Evolutionary conservation across 2,329 filamentous ascomycete genomes (phyloP).

Genomic region (Colletotrichum eleusines): DNA sequence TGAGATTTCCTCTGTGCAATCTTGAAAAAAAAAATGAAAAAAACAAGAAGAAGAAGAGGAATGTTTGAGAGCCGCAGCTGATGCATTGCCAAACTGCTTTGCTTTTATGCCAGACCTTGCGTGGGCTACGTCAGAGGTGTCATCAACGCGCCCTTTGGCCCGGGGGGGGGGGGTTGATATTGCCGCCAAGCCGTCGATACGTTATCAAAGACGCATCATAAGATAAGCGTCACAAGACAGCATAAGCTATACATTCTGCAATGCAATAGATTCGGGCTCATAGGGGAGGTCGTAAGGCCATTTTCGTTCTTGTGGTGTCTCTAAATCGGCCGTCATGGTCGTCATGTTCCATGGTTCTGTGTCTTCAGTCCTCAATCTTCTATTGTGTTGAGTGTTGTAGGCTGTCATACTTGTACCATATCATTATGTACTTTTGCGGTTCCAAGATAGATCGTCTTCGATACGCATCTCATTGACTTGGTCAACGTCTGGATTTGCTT

Average conservation of each 20-base stretch:
- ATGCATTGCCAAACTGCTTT: not conserved
- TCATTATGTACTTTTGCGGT: too few relatives aligned
- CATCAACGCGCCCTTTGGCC: conserved; percentile 23
- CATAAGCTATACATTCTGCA: not conserved
- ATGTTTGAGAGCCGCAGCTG: not conserved
- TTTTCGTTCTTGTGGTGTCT: not conserved
- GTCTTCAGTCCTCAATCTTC: too few relatives aligned
- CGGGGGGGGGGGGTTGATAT: not conserved
- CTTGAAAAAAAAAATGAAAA: too few relatives aligned
- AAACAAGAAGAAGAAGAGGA: too few relatives aligned
- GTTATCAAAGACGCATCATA: not conserved
- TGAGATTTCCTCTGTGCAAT: fast-evolving
- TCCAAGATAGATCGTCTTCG: too few relatives aligned
- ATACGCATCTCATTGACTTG: too few relatives aligned
- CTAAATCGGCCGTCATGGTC: conserved; percentile 4
- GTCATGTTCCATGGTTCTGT: not conserved
- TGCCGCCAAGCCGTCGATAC: not conserved
- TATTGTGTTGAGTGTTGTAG: too few relatives aligned
- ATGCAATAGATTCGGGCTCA: not conserved
- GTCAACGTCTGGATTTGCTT: too few relatives aligned
- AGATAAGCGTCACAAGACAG: not conserved
- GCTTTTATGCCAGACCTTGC: not conserved
- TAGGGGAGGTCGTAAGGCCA: not conserved
- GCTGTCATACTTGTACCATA: too few relatives aligned
- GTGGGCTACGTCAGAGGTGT: conserved; percentile 29